Conservation (phyloP, 306 rosid species). For the Trifolium fragiferum region DNA sequence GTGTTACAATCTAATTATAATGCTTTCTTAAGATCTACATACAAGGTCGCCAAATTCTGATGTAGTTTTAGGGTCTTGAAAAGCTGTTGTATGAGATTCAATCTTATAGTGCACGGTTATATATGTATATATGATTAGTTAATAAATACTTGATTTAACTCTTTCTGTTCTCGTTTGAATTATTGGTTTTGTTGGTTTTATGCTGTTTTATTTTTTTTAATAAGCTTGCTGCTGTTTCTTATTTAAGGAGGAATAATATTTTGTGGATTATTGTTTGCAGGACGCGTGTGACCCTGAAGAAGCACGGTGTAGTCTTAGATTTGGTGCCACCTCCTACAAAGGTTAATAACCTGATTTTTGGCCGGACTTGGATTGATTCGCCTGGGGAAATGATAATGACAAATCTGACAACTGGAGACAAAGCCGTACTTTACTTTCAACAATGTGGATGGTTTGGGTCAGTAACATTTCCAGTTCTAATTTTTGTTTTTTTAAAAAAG, state of each 20-base stretch:
- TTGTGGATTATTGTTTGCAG: conserved; percentile 54
- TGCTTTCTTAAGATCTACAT: conserved; percentile 34
- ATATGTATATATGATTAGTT: neutral
- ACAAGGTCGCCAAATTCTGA: conserved; percentile 21
- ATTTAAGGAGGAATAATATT: conserved; percentile 21
- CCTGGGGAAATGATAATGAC: conserved; percentile 94
- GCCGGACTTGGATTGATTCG: conserved; percentile 95
- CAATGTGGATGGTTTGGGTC: conserved; percentile 99
- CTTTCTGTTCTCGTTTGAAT: conserved; percentile 25
- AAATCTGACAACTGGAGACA: conserved; percentile 85
- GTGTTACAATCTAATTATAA: conserved; percentile 31
- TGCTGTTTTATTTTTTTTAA: neutral
- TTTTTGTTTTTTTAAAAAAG: neutral
- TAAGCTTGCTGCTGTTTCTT: conserved; percentile 32
- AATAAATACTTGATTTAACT: conserved; percentile 25
- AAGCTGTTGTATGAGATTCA: conserved; percentile 21
- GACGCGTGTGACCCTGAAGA: conserved; percentile 84
- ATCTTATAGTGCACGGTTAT: conserved; percentile 12
- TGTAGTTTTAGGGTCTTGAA: conserved; percentile 34
- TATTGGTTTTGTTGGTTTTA: neutral
- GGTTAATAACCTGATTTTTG: conserved; percentile 90
- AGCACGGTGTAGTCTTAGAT: conserved; percentile 79
- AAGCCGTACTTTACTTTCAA: conserved; percentile 85
- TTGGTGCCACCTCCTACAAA: conserved; percentile 95
- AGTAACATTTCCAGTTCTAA: conserved; percentile 35